Evolutionary conservation across 129 eudicot species (phyloP).

Genomic region (Ambrosia artemisiifolia): DNA sequence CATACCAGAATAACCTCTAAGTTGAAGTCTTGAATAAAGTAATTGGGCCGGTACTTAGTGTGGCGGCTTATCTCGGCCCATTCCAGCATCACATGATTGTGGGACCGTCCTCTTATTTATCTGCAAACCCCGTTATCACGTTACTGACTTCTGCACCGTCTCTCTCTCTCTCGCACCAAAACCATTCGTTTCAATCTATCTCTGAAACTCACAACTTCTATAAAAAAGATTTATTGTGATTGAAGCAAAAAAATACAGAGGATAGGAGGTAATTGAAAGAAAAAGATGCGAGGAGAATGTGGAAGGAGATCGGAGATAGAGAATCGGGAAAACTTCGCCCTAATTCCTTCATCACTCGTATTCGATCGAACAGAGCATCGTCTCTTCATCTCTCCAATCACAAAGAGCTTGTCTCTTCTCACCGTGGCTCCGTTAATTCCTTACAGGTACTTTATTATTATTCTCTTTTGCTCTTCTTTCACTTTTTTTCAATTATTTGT

Average conservation of each 20-base stretch:
- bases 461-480: background rate
- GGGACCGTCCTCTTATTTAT: constrained; percentile 3
- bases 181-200: background rate
- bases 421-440: constrained; percentile 94
- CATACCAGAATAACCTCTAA: too few species aligned
- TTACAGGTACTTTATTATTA: constrained; percentile 58
- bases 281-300: constrained; percentile 90
- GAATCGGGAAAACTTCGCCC: constrained; percentile 67
- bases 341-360: constrained; percentile 58
- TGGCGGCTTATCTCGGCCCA: constrained; percentile 9
- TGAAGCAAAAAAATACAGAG: background rate
- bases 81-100: background rate
- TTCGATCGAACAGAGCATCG: constrained; percentile 53
- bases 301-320: constrained; percentile 82
- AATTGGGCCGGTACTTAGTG: background rate
- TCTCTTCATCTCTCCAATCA: constrained; percentile 79
- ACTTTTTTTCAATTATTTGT: background rate
- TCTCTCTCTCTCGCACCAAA: constrained; percentile 14
- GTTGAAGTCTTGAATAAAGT: background rate
- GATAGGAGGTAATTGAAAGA: constrained; percentile 27
- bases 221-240: constrained; percentile 8
- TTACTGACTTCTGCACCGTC: background rate
- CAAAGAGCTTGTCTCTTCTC: constrained; percentile 85
- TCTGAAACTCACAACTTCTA: background rate
- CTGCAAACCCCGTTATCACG: constrained; percentile 12